Conservation (phyloP, 768 basidiomycete genomes). For the Plicaturopsis crispa region DNA sequence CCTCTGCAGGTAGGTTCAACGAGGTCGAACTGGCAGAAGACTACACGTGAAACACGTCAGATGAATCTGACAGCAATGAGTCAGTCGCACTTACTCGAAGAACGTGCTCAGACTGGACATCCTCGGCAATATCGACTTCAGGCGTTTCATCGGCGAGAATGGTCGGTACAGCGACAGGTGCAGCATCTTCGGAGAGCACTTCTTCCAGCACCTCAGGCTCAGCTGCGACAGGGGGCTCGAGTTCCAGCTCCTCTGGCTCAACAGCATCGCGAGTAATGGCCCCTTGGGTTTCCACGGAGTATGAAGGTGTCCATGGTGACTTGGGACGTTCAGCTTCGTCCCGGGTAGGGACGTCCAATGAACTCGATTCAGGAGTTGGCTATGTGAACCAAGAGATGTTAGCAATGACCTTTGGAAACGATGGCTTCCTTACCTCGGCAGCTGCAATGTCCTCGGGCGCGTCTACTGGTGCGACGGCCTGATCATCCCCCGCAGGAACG, state of each 20-base stretch:
- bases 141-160: slow-evolving; percentile 11
- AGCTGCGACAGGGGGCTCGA: neutral
- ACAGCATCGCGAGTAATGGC: slow-evolving; percentile 14
- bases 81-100: neutral
- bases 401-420: slow-evolving; percentile 8
- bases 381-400: slow-evolving; percentile 4
- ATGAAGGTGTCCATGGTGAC: slow-evolving; percentile 32
- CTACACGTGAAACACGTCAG: neutral
- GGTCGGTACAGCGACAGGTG: slow-evolving; percentile 9
- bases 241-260: too few relatives aligned
- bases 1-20: slow-evolving; percentile 3
- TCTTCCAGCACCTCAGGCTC: slow-evolving; percentile 9
- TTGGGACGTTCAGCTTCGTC: neutral
- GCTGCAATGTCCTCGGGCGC: slow-evolving; percentile 1
- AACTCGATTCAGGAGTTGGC: too few relatives aligned
- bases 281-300: slow-evolving; percentile 34
- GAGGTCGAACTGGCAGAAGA: neutral
- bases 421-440: slow-evolving; percentile 5
- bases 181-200: slow-evolving; percentile 10
- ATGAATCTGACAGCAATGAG: neutral
- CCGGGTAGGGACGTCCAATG: neutral
- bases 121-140: slow-evolving; percentile 7
- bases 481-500: too few relatives aligned
- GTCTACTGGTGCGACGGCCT: too few relatives aligned
- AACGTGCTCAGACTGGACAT: neutral